A percentile compares a stretch with the other conserved stretches of the same genome.
Conservation (phyloP, 768 basidiomycete species). For the Pluteus cervinus region DNA sequence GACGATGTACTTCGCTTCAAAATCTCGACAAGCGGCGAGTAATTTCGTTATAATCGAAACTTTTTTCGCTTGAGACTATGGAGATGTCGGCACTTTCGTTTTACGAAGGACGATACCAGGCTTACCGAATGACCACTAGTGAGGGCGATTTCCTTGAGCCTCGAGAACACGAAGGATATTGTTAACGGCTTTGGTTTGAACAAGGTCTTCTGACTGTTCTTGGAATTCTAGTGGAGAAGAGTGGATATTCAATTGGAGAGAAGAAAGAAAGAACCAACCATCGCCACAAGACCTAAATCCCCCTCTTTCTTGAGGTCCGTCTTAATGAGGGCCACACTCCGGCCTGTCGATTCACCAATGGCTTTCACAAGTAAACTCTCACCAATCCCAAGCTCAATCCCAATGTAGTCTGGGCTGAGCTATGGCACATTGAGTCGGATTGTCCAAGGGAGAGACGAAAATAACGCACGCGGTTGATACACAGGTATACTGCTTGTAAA, state of each 20-base stretch:
- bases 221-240: constrained; percentile 61
- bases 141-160: constrained; percentile 84
- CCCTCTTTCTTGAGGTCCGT: constrained; percentile 92
- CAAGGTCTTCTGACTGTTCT: constrained; percentile 87
- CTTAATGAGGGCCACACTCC: constrained; percentile 77
- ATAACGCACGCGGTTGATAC: constrained; percentile 82
- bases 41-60: constrained; percentile 93
- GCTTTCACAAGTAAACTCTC: constrained; percentile 93
- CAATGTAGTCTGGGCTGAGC: constrained; percentile 93
- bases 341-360: constrained; percentile 92
- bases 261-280: constrained; percentile 42
- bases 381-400: constrained; percentile 93
- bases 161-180: constrained; percentile 84
- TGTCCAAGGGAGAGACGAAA: constrained; percentile 1
- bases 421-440: constrained; percentile 23
- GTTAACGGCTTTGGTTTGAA: constrained; percentile 94
- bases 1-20: constrained; percentile 95
- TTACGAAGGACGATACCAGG: not conserved
- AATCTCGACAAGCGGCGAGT: constrained; percentile 83
- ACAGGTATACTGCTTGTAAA: constrained; percentile 88
- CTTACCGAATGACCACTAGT: constrained; percentile 75
- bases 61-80: constrained; percentile 90
- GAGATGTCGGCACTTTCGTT: constrained; percentile 5
- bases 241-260: constrained; percentile 1
- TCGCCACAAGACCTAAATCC: constrained; percentile 94